These are phyloP conservation scores for Pezicula neosporulosa DNA, from an alignment of 2,329 filamentous ascomycete genomes.

Conservation along the genomic window DNA sequence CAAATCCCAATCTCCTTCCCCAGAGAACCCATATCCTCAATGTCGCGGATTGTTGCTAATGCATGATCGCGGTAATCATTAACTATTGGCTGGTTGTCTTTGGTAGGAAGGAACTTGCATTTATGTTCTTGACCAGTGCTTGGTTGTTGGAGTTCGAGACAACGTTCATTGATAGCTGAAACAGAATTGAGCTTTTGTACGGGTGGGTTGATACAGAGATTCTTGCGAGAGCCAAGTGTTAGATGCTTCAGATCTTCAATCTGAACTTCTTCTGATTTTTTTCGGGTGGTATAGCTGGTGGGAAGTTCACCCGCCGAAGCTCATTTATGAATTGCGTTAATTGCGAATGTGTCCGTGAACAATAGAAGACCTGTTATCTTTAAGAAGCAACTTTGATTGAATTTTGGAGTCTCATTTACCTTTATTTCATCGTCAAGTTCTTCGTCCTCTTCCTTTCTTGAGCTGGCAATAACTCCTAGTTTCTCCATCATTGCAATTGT, in stretches of 20 bases:
- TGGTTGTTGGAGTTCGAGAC: conserved; percentile 82
- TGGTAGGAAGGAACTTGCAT: conserved; percentile 76
- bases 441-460: conserved; percentile 38
- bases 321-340: conserved; percentile 68
- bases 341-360: conserved; percentile 72
- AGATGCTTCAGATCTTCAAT: conserved; percentile 63
- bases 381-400: conserved; percentile 6
- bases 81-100: conserved; percentile 67
- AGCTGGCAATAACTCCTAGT: conserved; percentile 34
- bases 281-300: conserved; percentile 49
- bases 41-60: conserved; percentile 82
- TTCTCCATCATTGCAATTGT: conserved; percentile 62
- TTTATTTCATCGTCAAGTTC: conserved; percentile 56
- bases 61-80: conserved; percentile 83
- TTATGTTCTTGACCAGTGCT: conserved; percentile 57
- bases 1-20: conserved; percentile 80
- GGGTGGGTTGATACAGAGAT: conserved; percentile 79
- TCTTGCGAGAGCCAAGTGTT: conserved; percentile 66
- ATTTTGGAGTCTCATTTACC: conserved; percentile 14
- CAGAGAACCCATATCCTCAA: conserved; percentile 80
- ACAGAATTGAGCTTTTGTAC: conserved; percentile 68
- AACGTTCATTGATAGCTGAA: conserved; percentile 89
- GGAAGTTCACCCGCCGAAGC: conserved; percentile 58
- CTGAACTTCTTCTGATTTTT: conserved; percentile 23
- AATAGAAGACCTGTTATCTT: conserved; percentile 56